Evolutionary conservation across 768 basidiomycete genomes (phyloP).

Genomic region (Macrolepiota albuminosa): DNA sequence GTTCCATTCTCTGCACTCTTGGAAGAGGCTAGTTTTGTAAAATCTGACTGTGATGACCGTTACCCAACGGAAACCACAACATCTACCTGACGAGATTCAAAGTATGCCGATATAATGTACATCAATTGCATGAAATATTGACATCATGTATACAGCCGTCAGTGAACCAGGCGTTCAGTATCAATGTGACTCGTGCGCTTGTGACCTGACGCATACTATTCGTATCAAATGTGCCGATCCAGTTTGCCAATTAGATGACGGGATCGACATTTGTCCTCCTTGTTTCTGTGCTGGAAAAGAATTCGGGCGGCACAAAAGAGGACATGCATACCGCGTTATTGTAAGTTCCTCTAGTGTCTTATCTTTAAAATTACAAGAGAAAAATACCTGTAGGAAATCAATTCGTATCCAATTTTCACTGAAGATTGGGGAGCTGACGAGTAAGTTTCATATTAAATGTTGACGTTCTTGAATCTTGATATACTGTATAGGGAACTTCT

Average conservation of each 20-base stretch:
- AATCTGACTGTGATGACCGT: constrained; percentile 44
- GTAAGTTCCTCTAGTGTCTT: constrained; percentile 37
- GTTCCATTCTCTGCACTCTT: background rate
- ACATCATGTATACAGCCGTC: constrained; percentile 40
- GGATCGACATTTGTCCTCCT: constrained; percentile 88
- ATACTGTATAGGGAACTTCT: constrained; percentile 69
- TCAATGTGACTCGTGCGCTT: constrained; percentile 77
- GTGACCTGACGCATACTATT: constrained; percentile 93
- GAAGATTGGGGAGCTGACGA: constrained; percentile 99
- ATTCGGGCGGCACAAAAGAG: constrained; percentile 77
- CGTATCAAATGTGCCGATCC: constrained; percentile 94
- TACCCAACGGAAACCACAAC: constrained; percentile 62
- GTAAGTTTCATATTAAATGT: constrained; percentile 37
- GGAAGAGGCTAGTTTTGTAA: background rate
- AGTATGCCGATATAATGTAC: constrained; percentile 31
- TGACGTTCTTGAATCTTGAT: background rate
- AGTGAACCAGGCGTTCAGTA: constrained; percentile 82
- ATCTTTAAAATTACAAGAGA: background rate
- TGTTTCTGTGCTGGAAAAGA: constrained; percentile 95
- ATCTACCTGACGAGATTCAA: constrained; percentile 61
- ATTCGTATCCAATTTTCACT: constrained; percentile 93
- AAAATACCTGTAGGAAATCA: constrained; percentile 63
- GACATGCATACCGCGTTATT: constrained; percentile 89
- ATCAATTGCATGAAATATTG: background rate
- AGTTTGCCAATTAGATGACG: constrained; percentile 56